Conservation (phyloP, 768 basidiomycete genomes). For the Cyathus striatus region DNA sequence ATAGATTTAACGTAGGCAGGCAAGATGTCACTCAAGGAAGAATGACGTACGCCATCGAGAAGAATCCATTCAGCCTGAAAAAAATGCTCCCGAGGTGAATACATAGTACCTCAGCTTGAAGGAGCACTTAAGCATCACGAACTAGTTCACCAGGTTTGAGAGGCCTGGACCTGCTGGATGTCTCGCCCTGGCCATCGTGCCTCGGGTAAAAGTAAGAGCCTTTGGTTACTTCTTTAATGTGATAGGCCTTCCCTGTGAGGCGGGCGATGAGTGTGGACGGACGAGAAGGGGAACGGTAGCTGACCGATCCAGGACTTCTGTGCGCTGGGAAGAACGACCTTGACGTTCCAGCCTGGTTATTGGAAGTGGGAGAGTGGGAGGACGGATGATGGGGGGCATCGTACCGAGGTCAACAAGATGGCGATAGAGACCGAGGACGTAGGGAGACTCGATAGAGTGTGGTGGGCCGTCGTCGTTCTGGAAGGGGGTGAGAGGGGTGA, state of each 20-base stretch:
- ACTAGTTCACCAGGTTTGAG: slow-evolving; percentile 72
- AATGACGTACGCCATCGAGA: slow-evolving; percentile 64
- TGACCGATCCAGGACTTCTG: slow-evolving; percentile 89
- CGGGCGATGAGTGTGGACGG: background rate
- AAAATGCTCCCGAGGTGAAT: background rate
- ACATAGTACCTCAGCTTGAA: too few relatives aligned
- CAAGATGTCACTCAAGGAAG: background rate
- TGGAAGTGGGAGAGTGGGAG: slow-evolving; percentile 36
- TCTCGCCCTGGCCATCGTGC: slow-evolving; percentile 69
- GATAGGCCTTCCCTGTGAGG: slow-evolving; percentile 67
- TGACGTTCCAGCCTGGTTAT: slow-evolving; percentile 70
- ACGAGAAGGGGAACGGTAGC: slow-evolving; percentile 8
- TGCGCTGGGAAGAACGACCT: slow-evolving; percentile 72
- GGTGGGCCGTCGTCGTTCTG: slow-evolving; percentile 89
- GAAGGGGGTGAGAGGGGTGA: slow-evolving; percentile 1
- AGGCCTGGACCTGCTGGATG: slow-evolving; percentile 52
- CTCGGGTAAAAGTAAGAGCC: slow-evolving; percentile 78
- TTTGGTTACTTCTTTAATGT: slow-evolving; percentile 65
- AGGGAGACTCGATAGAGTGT: slow-evolving; percentile 58
- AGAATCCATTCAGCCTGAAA: slow-evolving; percentile 87
- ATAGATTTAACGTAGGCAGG: slow-evolving; percentile 3
- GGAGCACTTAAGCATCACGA: slow-evolving; percentile 6
- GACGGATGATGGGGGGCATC: background rate
- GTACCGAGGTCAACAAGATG: slow-evolving; percentile 59
- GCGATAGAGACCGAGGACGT: slow-evolving; percentile 65